Base-by-base conservation (phyloP, 768 basidiomycete genomes). In the Tulasnella sp. region DNA sequence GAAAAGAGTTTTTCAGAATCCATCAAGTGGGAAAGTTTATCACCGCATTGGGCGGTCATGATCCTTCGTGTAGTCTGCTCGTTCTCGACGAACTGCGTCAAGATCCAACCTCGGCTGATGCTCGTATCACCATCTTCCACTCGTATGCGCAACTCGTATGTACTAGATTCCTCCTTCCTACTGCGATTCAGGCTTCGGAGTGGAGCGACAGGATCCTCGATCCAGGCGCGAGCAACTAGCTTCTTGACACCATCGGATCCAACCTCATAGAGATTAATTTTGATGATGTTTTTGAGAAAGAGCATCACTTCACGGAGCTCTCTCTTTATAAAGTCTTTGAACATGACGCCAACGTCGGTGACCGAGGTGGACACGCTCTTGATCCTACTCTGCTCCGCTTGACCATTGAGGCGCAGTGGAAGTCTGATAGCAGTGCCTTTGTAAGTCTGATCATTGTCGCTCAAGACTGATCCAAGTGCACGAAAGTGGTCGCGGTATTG, bases 341-440 rank as follows among this genome's bases (percentile, higher is more conserved):
- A 55, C 61, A 53, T 74, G 68, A 17, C 68, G 69, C 19, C 79
- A 66, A 62, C 80, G 80, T 15, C 80, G 68, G 34, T 78, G 64
- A 0, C 72, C 68, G 19, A 76, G 69, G 26, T 69, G 68, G 11
- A 78, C 59, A 63, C 78, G 77, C 19, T 66, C 68, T 1, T 66
- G 48, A 23, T 70, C 8, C 65, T 60, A 48, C 73, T 76, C 60
- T 77, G 74, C 8, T 65, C 64, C 61, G 74, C 74, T 8, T 64
- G 65, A 1, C 66, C 51, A 4, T 60, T 43, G 11, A 65, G 65
- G 11, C 80, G 72, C 15, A 81, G 65, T 0, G 80, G 79, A n/a
- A 80, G 73, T 1, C 80, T 73, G 34, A 80, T 73, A 44, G 77
- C 65, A 0, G 79, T 73, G 0, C 78, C 77, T 21, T 27, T 38